phyloP scores from a whole-genome alignment of 306 rosid genomes.

The Prunus armeniaca region DNA sequence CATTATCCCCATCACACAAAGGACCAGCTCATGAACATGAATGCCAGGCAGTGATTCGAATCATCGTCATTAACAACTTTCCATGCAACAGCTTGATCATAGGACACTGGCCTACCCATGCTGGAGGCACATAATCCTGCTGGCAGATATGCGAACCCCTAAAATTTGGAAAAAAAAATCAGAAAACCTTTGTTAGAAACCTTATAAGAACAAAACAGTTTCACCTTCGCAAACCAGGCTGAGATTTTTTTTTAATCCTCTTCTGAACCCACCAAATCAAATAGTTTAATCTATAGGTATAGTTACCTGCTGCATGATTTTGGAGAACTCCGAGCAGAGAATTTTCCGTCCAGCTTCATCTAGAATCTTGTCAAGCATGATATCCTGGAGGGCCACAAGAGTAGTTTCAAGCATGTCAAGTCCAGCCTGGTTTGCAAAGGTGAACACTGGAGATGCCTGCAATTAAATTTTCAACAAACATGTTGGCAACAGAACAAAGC shows the following conservation, averaged over 20 bases:
- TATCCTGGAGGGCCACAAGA: conserved; percentile 92
- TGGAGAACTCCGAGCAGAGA: conserved; percentile 88
- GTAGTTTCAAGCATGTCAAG: conserved; percentile 98
- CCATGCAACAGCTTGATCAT: conserved; percentile 91
- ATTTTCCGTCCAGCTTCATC: conserved; percentile 83
- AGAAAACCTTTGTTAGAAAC: background rate
- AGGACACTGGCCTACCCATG: conserved; percentile 86
- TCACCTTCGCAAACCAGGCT: too few relatives aligned
- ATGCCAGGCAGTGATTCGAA: conserved; percentile 88
- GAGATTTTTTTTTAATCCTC: background rate
- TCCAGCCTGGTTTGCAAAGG: conserved; percentile 95
- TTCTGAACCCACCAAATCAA: too few relatives aligned
- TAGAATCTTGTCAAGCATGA: conserved; percentile 89
- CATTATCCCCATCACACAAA: conserved; percentile 49
- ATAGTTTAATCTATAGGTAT: background rate
- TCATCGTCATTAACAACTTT: conserved; percentile 87
- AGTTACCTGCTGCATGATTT: conserved; percentile 91
- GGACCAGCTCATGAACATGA: conserved; percentile 96
- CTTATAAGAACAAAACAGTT: background rate
- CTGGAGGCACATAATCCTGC: conserved; percentile 81
- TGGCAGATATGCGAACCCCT: conserved; percentile 86
- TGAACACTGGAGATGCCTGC: conserved; percentile 92
- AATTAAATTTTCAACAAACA: background rate
- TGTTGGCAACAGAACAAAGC: background rate
- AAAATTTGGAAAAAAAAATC: background rate